These are phyloP conservation scores for Pythium volutum DNA, from an alignment of 352 stramenopile species.

Conservation along the genomic window DNA sequence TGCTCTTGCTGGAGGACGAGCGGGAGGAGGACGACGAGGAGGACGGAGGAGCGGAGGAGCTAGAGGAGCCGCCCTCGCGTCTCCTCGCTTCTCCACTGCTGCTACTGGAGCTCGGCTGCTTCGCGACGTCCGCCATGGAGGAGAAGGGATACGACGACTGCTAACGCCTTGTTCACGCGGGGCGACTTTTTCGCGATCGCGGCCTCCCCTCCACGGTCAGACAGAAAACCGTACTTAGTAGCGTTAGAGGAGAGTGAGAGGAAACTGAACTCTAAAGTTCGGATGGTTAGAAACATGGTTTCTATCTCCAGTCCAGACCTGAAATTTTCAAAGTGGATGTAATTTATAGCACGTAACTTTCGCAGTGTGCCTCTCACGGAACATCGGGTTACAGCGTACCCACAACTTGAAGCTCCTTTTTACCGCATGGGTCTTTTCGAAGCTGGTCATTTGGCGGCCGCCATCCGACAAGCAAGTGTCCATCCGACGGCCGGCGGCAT, in stretches of 20 bases:
- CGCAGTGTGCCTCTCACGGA: too few species aligned
- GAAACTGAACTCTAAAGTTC: slow-evolving; percentile 6
- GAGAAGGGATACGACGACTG: background rate
- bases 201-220: slow-evolving; percentile 3
- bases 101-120: slow-evolving; percentile 16
- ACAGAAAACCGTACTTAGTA: slow-evolving; percentile 9
- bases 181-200: background rate
- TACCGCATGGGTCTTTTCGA: too few species aligned
- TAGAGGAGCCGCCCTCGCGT: slow-evolving; percentile 14
- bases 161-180: background rate
- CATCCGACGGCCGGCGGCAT: slow-evolving; percentile 4
- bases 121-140: slow-evolving; percentile 34
- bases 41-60: slow-evolving; percentile 13
- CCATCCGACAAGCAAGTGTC: background rate
- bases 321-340: background rate
- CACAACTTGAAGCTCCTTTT: slow-evolving; percentile 16
- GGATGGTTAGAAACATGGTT: background rate
- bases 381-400: too few species aligned
- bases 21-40: slow-evolving; percentile 12
- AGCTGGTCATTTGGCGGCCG: background rate
- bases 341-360: slow-evolving; percentile 3
- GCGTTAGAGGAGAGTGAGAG: too few species aligned
- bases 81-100: slow-evolving; percentile 3
- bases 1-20: slow-evolving; percentile 18
- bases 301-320: background rate